A percentile compares a stretch with the other conserved stretches of the same genome.
Conservation (phyloP, 108 stramenopile genomes). For the Thalassiosira profunda region DNA sequence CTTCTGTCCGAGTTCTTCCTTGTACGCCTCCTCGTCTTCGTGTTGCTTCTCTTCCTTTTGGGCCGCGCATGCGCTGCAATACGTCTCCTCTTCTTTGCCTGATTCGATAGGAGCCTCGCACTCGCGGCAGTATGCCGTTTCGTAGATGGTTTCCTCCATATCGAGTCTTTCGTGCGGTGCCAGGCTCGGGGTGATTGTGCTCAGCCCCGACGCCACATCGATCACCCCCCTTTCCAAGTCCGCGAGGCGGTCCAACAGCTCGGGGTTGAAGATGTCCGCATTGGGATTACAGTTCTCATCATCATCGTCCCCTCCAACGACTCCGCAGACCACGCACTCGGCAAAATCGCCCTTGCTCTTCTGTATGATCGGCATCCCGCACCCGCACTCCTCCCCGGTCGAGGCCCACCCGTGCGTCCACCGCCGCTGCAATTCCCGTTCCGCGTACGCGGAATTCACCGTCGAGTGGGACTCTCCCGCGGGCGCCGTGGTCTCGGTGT, state of each 20-base stretch:
- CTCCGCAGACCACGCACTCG: slow-evolving; percentile 4
- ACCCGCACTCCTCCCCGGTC: neutral
- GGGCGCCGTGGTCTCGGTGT: neutral
- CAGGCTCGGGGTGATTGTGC: too few species aligned
- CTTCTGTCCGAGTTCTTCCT: neutral
- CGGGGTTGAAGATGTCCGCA: neutral
- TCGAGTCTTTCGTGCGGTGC: too few species aligned
- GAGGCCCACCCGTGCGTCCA: neutral
- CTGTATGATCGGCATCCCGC: slow-evolving; percentile 6
- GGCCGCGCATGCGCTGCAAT: too few species aligned
- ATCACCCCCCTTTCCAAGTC: neutral
- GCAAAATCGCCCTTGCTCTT: slow-evolving; percentile 5
- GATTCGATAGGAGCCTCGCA: too few species aligned
- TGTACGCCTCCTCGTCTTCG: neutral
- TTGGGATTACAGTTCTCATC: slow-evolving; percentile 1
- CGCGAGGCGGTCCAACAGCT: too few species aligned
- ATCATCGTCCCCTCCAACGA: slow-evolving; percentile 1
- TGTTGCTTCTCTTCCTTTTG: too few species aligned
- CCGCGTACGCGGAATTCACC: neutral
- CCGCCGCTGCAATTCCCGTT: neutral
- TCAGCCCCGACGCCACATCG: too few species aligned
- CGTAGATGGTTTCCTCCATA: too few species aligned
- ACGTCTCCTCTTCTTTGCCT: too few species aligned
- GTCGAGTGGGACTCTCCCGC: neutral
- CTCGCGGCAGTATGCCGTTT: too few species aligned